Percentiles rank a stretch among this genome's conserved stretches.
Evolutionary conservation across 2,329 filamentous ascomycete genomes (phyloP).

Genomic region (Colletotrichum cuscutae): DNA sequence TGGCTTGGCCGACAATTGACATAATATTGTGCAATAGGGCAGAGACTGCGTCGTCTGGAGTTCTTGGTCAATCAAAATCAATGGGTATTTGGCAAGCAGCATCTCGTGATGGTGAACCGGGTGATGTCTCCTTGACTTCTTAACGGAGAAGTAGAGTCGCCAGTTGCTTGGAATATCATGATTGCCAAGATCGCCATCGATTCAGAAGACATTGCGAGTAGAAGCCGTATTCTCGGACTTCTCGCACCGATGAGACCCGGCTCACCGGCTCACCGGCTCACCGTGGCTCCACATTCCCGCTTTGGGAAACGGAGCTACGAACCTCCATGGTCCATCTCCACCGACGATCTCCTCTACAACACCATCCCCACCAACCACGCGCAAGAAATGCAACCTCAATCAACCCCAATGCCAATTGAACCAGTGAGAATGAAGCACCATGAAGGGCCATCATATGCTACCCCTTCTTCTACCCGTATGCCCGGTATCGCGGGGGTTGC

Average conservation of each 20-base stretch:
- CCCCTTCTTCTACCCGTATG: neutral
- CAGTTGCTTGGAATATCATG: too few relatives aligned
- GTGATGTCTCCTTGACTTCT: neutral
- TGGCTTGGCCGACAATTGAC: constrained; percentile 34
- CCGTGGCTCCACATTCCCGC: constrained; percentile 20
- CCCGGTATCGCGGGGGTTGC: neutral
- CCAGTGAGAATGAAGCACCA: neutral
- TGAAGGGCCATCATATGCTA: neutral
- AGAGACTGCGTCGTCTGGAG: constrained; percentile 23
- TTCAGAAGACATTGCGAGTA: too few relatives aligned
- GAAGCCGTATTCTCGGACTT: neutral
- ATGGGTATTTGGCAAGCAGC: neutral
- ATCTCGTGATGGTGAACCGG: neutral
- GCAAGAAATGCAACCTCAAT: neutral
- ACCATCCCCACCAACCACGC: constrained; percentile 21
- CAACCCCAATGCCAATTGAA: neutral
- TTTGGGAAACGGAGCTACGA: constrained; percentile 30
- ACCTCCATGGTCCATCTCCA: constrained; percentile 19
- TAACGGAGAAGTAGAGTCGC: neutral
- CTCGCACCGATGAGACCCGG: constrained; percentile 6
- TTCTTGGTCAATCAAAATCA: constrained; percentile 23
- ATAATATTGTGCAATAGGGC: constrained; percentile 34
- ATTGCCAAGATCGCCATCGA: neutral
- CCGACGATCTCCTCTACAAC: constrained; percentile 6
- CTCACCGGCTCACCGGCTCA: constrained; percentile 7